Conservation (phyloP, 2,329 filamentous ascomycete species). For the Sporothrix schenckii region DNA sequence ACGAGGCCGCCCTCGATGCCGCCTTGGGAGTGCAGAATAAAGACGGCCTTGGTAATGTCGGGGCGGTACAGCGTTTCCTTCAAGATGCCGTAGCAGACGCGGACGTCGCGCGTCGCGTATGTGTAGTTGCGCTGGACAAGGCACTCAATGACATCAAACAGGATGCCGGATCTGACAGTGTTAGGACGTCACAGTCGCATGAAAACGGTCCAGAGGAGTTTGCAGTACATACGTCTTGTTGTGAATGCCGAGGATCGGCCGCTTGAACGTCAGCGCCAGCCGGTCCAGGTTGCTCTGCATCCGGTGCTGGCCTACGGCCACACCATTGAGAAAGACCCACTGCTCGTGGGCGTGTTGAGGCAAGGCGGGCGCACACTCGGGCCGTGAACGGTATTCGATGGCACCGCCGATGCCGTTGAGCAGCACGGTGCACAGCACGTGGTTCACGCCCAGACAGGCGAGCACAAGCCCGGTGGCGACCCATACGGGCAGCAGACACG, state of each 20-base stretch:
- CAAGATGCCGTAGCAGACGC: constrained; percentile 63
- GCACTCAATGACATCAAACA: constrained; percentile 78
- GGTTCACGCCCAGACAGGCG: constrained; percentile 56
- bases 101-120: constrained; percentile 70
- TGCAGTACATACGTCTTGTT: constrained; percentile 61
- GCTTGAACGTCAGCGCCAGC: constrained; percentile 70
- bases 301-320: constrained; percentile 68
- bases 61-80: constrained; percentile 66
- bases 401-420: constrained; percentile 57
- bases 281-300: constrained; percentile 71
- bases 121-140: constrained; percentile 74
- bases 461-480: constrained; percentile 46
- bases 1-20: constrained; percentile 73
- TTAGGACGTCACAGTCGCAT: too few species aligned
- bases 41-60: constrained; percentile 67
- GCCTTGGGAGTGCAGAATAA: constrained; percentile 78
- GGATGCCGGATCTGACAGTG: constrained; percentile 55
- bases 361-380: constrained; percentile 53
- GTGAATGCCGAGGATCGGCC: constrained; percentile 72
- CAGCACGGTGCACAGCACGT: constrained; percentile 51
- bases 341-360: constrained; percentile 64
- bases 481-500: constrained; percentile 55
- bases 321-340: constrained; percentile 81
- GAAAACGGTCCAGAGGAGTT: neutral
- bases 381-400: constrained; percentile 56